These are phyloP conservation scores for Candida buenavistaensis DNA, from an alignment of 1,139 yeast species.

Conservation along the genomic window DNA sequence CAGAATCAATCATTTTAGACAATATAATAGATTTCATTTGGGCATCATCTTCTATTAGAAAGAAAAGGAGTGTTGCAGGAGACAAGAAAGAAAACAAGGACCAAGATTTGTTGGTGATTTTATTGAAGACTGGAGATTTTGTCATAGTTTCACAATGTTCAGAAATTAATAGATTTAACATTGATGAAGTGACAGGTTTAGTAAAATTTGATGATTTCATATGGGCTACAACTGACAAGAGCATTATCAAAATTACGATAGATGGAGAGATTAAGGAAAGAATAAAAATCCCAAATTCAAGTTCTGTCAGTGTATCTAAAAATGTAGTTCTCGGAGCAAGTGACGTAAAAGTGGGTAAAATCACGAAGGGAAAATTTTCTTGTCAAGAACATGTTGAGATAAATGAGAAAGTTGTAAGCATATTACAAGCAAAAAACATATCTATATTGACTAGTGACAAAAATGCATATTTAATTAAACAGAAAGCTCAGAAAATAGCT, in stretches of 20 bases:
- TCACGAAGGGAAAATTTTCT: slow-evolving; percentile 8
- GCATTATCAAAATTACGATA: slow-evolving; percentile 3
- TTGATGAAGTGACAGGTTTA: slow-evolving; percentile 13
- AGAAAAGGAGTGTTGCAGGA: slow-evolving; percentile 14
- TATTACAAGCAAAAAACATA: slow-evolving; percentile 1
- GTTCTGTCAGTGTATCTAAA: slow-evolving; percentile 1
- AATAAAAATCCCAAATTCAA: slow-evolving; percentile 5
- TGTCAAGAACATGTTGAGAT: slow-evolving; percentile 6
- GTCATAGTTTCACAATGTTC: slow-evolving; percentile 45
- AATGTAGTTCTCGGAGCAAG: slow-evolving; percentile 5
- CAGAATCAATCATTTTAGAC: slow-evolving; percentile 16
- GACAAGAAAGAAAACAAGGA: slow-evolving; percentile 1
- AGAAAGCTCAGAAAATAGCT: slow-evolving; percentile 1
- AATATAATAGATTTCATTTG: slow-evolving; percentile 21
- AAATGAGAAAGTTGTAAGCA: slow-evolving; percentile 1
- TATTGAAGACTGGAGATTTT: slow-evolving; percentile 37
- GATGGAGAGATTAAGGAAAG: slow-evolving; percentile 5
- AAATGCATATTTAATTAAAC: slow-evolving; percentile 3
- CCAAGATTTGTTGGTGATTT: slow-evolving; percentile 29
- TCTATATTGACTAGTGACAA: slow-evolving; percentile 4
- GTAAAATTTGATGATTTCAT: slow-evolving; percentile 8
- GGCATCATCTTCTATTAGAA: slow-evolving; percentile 13
- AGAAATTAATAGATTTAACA: slow-evolving; percentile 30
- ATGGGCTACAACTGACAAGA: slow-evolving; percentile 9
- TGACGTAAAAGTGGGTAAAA: slow-evolving; percentile 7